Percentiles rank a stretch among this genome's conserved stretches.
phyloP scores from a whole-genome alignment of 2,329 filamentous ascomycete genomes.

The Penicillium sp. region DNA sequence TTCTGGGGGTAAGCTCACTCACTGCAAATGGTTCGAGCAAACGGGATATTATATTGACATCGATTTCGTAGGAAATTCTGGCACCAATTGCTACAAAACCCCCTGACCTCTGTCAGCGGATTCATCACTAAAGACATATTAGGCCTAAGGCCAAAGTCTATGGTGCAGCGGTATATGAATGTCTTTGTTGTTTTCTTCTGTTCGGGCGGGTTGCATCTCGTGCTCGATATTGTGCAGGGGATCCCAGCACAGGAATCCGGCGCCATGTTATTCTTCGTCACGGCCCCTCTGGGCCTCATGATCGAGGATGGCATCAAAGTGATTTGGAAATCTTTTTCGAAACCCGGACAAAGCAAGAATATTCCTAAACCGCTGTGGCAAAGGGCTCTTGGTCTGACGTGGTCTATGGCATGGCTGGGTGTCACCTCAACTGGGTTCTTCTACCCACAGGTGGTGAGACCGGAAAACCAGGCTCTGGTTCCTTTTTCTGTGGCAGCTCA shows the following conservation, averaged over 20 bases:
- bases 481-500: neutral
- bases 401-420: constrained; percentile 8
- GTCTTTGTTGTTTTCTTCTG: constrained; percentile 26
- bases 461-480: constrained; percentile 4
- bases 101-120: constrained; percentile 17
- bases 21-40: too few relatives aligned
- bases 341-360: neutral
- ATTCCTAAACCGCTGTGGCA: constrained; percentile 4
- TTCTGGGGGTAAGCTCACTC: constrained; percentile 23
- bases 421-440: constrained; percentile 10
- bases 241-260: constrained; percentile 18
- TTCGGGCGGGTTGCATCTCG: constrained; percentile 25
- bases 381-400: constrained; percentile 2
- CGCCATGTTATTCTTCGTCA: constrained; percentile 24
- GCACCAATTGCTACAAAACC: constrained; percentile 27
- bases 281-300: constrained; percentile 25
- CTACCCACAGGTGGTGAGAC: constrained; percentile 1
- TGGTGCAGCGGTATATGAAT: constrained; percentile 25
- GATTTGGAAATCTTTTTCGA: constrained; percentile 9
- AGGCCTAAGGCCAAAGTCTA: constrained; percentile 13
- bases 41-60: neutral
- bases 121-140: constrained; percentile 18
- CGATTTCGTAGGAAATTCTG: constrained; percentile 19
- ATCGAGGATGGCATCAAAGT: constrained; percentile 28
- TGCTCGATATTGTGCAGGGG: constrained; percentile 14